Percentiles rank a stretch among this genome's conserved stretches.
phyloP scores from a whole-genome alignment of 1,139 yeast species.

The Zygosaccharomyces sapae region DNA sequence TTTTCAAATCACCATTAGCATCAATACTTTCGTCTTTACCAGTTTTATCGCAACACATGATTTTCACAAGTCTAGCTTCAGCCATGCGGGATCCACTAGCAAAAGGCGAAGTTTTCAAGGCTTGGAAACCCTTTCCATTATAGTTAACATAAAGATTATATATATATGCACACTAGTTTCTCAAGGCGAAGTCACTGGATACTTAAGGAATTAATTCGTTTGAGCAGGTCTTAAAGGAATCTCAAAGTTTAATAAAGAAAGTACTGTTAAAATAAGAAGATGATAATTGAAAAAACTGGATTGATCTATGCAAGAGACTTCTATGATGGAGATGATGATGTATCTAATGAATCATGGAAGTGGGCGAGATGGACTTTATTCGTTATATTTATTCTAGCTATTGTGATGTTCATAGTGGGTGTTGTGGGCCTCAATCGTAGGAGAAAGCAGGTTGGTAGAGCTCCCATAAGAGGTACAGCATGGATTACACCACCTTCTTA shows the following conservation, averaged over 20 bases:
- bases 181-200: not conserved
- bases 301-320: slow-evolving; percentile 7
- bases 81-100: not conserved
- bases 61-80: not conserved
- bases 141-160: not conserved
- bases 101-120: not conserved
- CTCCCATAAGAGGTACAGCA: slow-evolving; percentile 76
- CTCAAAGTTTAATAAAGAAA: not conserved
- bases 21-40: not conserved
- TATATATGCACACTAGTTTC: not conserved
- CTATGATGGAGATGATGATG: slow-evolving; percentile 2
- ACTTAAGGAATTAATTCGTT: not conserved
- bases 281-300: not conserved
- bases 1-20: not conserved
- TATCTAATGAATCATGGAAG: slow-evolving; percentile 1
- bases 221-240: slow-evolving; percentile 3
- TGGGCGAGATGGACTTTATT: not conserved
- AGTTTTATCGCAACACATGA: not conserved
- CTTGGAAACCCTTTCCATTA: not conserved
- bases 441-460: slow-evolving; percentile 56
- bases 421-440: slow-evolving; percentile 51
- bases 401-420: slow-evolving; percentile 45
- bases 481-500: slow-evolving; percentile 95
- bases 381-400: not conserved
- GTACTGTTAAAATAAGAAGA: not conserved